These are phyloP conservation scores for Thermoascus crustaceus DNA, from an alignment of 2,329 filamentous ascomycete genomes.

Conservation along the genomic window DNA sequence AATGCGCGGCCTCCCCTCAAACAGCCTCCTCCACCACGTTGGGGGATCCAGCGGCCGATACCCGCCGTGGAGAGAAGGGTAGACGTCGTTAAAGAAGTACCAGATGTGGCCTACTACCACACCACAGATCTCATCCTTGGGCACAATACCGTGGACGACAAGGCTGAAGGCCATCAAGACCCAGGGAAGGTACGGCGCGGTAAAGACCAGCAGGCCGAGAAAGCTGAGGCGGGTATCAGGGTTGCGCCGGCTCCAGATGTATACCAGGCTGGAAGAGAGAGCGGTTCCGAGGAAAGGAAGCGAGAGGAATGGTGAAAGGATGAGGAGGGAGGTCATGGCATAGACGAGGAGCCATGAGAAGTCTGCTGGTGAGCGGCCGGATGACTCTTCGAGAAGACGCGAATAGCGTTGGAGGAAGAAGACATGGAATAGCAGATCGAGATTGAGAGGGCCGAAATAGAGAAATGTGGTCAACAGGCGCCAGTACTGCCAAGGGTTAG, in stretches of 20 bases:
- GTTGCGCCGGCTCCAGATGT: slow-evolving; percentile 95
- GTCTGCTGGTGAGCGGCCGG: slow-evolving; percentile 81
- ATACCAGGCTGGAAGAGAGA: slow-evolving; percentile 85
- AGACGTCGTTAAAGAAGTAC: slow-evolving; percentile 98
- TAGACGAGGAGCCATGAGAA: slow-evolving; percentile 94
- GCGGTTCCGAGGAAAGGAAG: slow-evolving; percentile 94
- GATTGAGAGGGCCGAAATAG: slow-evolving; percentile 89
- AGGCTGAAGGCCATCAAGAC: slow-evolving; percentile 89
- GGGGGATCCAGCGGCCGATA: slow-evolving; percentile 83
- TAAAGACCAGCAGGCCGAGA: slow-evolving; percentile 81
- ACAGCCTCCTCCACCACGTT: slow-evolving; percentile 78
- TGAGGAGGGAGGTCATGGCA: slow-evolving; percentile 68
- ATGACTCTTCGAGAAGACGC: slow-evolving; percentile 86
- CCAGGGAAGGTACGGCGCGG: slow-evolving; percentile 91
- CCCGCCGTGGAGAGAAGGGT: slow-evolving; percentile 80
- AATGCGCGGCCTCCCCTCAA: slow-evolving; percentile 44
- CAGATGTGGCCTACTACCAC: slow-evolving; percentile 92
- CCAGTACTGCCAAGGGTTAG: slow-evolving; percentile 67
- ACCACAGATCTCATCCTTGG: slow-evolving; percentile 93
- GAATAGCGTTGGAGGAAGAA: slow-evolving; percentile 98
- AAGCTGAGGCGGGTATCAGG: slow-evolving; percentile 86
- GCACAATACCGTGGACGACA: slow-evolving; percentile 78
- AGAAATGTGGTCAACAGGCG: slow-evolving; percentile 91
- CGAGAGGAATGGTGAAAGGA: slow-evolving; percentile 75
- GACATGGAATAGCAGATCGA: slow-evolving; percentile 94